A percentile compares a stretch with the other conserved stretches of the same genome.
phyloP scores from a whole-genome alignment of 495 filamentous ascomycete genomes.

The Penicillium manginii region DNA sequence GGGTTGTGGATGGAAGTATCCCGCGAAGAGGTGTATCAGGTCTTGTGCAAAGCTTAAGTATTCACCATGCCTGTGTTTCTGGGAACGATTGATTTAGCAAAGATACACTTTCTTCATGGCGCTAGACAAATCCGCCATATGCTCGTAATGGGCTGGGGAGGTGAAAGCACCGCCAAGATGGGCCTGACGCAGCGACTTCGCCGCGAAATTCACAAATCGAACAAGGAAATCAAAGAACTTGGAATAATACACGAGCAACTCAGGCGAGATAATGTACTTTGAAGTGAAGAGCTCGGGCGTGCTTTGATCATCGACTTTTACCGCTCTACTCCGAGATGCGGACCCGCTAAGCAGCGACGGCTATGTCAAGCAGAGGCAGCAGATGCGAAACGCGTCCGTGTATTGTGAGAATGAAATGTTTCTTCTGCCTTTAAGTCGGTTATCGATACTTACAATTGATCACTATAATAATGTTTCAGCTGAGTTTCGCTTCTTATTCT shows the following conservation, averaged over 20 bases:
- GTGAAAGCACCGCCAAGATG: slow-evolving; percentile 27
- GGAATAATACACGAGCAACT: slow-evolving; percentile 29
- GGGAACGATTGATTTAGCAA: slow-evolving; percentile 44
- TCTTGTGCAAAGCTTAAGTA: slow-evolving; percentile 43
- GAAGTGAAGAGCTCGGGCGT: slow-evolving; percentile 33
- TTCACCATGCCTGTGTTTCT: slow-evolving; percentile 47
- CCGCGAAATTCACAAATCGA: slow-evolving; percentile 18
- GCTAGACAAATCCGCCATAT: slow-evolving; percentile 49
- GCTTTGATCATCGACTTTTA: slow-evolving; percentile 42
- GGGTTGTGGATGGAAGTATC: slow-evolving; percentile 39
- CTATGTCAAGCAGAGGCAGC: slow-evolving; percentile 14
- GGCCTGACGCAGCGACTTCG: slow-evolving; percentile 18
- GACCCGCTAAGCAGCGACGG: slow-evolving; percentile 16
- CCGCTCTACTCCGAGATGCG: slow-evolving; percentile 22
- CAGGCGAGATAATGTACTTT: slow-evolving; percentile 32
- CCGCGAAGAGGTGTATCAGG: slow-evolving; percentile 48
- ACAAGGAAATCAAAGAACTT: slow-evolving; percentile 24
- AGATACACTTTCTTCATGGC: slow-evolving; percentile 41
- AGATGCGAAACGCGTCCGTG: slow-evolving; percentile 17
- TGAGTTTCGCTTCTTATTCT: too few relatives aligned
- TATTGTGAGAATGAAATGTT: background rate
- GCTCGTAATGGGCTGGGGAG: slow-evolving; percentile 52
- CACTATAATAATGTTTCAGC: too few relatives aligned
- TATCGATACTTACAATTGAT: too few relatives aligned
- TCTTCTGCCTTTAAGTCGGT: too few relatives aligned